Conservation (phyloP, 208 protist genomes). For the Vickermania ingenoplastis region DNA sequence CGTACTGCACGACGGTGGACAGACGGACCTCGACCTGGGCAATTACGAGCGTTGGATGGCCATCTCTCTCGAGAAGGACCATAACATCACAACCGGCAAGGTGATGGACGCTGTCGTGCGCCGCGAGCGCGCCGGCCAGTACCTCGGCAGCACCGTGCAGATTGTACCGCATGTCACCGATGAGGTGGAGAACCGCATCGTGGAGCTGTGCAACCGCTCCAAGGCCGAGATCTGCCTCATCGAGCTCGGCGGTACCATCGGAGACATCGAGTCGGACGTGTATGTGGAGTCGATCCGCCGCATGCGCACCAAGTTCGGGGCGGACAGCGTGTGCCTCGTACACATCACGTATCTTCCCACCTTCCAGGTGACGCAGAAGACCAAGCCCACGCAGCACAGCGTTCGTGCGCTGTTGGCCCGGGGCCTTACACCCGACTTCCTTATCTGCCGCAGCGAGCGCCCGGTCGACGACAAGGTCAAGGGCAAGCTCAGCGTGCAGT, state of each 20-base stretch:
- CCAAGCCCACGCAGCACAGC: constrained; percentile 98
- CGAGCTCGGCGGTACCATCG: constrained; percentile 96
- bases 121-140: constrained; percentile 96
- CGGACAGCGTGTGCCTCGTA: constrained; percentile 81
- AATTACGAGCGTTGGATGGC: constrained; percentile 99
- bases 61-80: constrained; percentile 88
- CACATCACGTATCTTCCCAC: constrained; percentile 87
- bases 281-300: constrained; percentile 97
- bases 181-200: constrained; percentile 85
- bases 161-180: constrained; percentile 93
- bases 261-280: constrained; percentile 98
- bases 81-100: constrained; percentile 99
- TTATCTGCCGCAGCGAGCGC: constrained; percentile 94
- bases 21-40: constrained; percentile 96
- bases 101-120: constrained; percentile 94
- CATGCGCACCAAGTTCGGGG: constrained; percentile 72
- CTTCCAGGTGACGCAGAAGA: constrained; percentile 97
- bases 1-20: constrained; percentile 98
- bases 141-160: constrained; percentile 99
- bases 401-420: constrained; percentile 92
- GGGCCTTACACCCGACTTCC: constrained; percentile 97
- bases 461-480: constrained; percentile 67
- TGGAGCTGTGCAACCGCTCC: constrained; percentile 79
- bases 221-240: constrained; percentile 96
- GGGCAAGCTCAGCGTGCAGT: constrained; percentile 96